Evolutionary conservation across 108 stramenopile species (phyloP).

Genomic region (Cyclostephanos invisitatus): DNA sequence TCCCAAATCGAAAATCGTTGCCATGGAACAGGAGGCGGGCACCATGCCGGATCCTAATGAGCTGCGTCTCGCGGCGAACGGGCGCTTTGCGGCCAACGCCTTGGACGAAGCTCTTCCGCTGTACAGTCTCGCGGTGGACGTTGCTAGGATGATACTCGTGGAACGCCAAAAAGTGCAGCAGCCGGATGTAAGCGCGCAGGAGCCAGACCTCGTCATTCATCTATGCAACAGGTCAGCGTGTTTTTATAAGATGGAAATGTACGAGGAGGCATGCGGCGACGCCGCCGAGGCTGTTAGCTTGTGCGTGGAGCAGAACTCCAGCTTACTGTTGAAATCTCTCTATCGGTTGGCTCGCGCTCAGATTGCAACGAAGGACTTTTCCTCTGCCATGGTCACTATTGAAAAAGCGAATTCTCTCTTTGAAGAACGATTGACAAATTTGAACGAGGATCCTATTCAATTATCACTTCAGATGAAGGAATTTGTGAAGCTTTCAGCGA

Average conservation of each 20-base stretch:
- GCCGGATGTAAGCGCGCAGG: background rate
- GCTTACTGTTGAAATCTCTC: slow-evolving; percentile 52
- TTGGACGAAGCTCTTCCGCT: slow-evolving; percentile 44
- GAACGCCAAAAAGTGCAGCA: slow-evolving; percentile 9
- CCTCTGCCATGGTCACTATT: slow-evolving; percentile 47
- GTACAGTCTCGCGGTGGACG: slow-evolving; percentile 50
- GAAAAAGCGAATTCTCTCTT: slow-evolving; percentile 16
- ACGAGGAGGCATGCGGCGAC: slow-evolving; percentile 59
- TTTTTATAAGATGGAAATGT: slow-evolving; percentile 68
- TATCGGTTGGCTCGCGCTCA: slow-evolving; percentile 79
- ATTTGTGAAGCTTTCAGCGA: slow-evolving; percentile 54
- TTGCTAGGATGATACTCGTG: slow-evolving; percentile 18
- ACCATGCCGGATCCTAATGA: slow-evolving; percentile 34
- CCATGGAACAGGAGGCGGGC: background rate
- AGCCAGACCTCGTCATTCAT: slow-evolving; percentile 54
- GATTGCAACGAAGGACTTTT: slow-evolving; percentile 58
- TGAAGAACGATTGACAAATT: slow-evolving; percentile 10
- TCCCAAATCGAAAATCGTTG: background rate
- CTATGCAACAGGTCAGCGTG: slow-evolving; percentile 83
- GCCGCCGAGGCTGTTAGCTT: slow-evolving; percentile 59
- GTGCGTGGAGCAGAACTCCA: slow-evolving; percentile 25
- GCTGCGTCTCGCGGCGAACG: slow-evolving; percentile 50
- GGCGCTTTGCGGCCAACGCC: slow-evolving; percentile 43
- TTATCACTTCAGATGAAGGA: slow-evolving; percentile 44
- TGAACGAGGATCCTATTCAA: slow-evolving; percentile 15